Conservation (phyloP, 352 stramenopile species). For the Globisporangium cystogenes region DNA sequence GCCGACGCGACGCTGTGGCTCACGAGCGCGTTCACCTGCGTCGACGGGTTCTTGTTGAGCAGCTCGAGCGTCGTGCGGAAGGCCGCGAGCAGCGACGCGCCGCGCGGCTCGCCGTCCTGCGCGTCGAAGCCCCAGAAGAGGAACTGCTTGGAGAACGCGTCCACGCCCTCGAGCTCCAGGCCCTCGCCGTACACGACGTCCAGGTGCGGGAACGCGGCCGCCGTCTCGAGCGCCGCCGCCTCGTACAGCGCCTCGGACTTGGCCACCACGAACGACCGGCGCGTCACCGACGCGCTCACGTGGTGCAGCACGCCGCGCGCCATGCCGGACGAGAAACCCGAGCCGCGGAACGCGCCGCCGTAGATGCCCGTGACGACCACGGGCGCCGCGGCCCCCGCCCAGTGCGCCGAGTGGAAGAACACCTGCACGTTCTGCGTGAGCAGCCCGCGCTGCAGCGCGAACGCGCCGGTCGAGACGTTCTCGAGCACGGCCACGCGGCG, state of each 20-base stretch:
- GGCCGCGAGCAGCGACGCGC: conserved; percentile 19
- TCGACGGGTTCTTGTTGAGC: conserved; percentile 61
- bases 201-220: conserved; percentile 39
- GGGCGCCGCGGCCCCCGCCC: conserved; percentile 18
- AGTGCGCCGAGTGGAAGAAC: conserved; percentile 61
- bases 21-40: conserved; percentile 52
- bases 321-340: conserved; percentile 63
- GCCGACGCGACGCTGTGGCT: conserved; percentile 34
- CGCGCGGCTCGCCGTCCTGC: conserved; percentile 42
- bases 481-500: conserved; percentile 71
- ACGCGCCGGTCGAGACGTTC: conserved; percentile 53
- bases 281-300: conserved; percentile 26
- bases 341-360: conserved; percentile 58
- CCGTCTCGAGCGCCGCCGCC: conserved; percentile 32
- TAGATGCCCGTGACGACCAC: conserved; percentile 66
- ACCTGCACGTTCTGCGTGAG: conserved; percentile 69
- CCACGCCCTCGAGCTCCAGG: conserved; percentile 31
- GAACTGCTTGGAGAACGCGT: conserved; percentile 81
- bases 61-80: conserved; percentile 43
- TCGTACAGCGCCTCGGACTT: conserved; percentile 75
- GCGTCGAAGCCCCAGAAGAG: conserved; percentile 88
- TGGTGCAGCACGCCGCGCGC: conserved; percentile 61
- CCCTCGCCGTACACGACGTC: conserved; percentile 50
- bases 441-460: conserved; percentile 60
- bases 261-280: conserved; percentile 72